Percentiles rank a stretch among this genome's conserved stretches.
Evolutionary conservation across 208 protist species (phyloP).

Genomic region (Porcisia deanei): DNA sequence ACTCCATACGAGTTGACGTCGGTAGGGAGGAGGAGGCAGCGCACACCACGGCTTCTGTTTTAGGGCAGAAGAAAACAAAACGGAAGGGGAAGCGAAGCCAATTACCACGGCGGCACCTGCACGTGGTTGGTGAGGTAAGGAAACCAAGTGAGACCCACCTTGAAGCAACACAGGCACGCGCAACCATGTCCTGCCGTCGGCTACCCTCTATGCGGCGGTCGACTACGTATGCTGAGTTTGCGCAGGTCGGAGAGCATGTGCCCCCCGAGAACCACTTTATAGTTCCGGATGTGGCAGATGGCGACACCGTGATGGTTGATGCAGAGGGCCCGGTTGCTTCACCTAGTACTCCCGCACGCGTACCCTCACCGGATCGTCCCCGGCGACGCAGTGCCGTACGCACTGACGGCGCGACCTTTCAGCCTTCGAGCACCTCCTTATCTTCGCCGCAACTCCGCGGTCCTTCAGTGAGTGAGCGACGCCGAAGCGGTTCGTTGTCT

Average conservation of each 20-base stretch:
- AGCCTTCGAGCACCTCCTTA: not conserved
- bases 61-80: not conserved
- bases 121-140: not conserved
- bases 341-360: not conserved
- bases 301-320: not conserved
- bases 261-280: constrained; percentile 37
- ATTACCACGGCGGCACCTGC: not conserved
- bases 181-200: constrained; percentile 37
- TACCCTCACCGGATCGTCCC: constrained; percentile 1
- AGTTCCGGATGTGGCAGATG: not conserved
- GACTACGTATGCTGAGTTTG: constrained; percentile 45
- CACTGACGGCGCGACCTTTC: constrained; percentile 11
- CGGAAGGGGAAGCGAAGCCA: not conserved
- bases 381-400: constrained; percentile 10
- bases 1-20: too few species aligned
- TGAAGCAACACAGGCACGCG: not conserved
- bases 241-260: constrained; percentile 24
- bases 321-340: not conserved
- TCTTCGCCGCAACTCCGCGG: constrained; percentile 22
- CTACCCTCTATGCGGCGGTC: constrained; percentile 28
- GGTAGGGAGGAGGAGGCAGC: too few species aligned
- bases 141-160: not conserved
- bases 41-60: too few species aligned
- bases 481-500: constrained; percentile 18
- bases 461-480: constrained; percentile 13